phyloP scores from a whole-genome alignment of 176 grass and related monocot genomes.

The Musa itinerans region DNA sequence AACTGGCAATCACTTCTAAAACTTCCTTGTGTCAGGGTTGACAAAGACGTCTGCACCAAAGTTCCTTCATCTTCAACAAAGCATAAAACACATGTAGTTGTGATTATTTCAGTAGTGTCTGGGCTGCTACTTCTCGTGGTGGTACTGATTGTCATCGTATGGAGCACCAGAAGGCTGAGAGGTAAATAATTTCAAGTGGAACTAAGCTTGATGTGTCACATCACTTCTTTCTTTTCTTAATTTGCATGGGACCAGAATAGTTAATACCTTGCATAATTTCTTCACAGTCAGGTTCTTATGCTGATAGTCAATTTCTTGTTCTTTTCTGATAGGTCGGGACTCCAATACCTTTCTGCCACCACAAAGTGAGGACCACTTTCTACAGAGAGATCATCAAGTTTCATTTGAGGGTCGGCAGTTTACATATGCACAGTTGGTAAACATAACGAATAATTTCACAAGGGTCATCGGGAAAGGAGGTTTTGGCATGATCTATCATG shows the following conservation, averaged over 20 bases:
- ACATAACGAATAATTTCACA: neutral
- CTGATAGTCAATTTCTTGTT: neutral
- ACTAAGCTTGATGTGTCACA: neutral
- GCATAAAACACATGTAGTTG: neutral
- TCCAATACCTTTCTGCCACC: too few species aligned
- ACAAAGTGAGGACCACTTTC: too few species aligned
- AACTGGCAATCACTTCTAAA: neutral
- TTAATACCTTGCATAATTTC: neutral
- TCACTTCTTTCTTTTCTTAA: too few species aligned
- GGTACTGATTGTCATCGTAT: neutral
- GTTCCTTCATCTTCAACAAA: neutral
- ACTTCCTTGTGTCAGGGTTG: neutral
- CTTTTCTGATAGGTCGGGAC: too few species aligned
- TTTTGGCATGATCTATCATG: neutral
- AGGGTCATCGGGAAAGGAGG: neutral
- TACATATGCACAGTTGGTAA: neutral
- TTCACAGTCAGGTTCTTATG: neutral
- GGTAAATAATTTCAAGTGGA: conserved; percentile 1
- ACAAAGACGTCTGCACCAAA: neutral
- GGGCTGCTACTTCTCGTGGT: conserved; percentile 1
- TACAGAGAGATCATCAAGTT: neutral
- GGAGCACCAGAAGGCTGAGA: neutral
- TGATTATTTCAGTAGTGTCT: neutral
- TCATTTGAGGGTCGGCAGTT: neutral
- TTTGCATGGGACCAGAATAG: neutral